Conservation (phyloP, 371 early-diverging fungal genomes). For the Mortierella polycephala region DNA sequence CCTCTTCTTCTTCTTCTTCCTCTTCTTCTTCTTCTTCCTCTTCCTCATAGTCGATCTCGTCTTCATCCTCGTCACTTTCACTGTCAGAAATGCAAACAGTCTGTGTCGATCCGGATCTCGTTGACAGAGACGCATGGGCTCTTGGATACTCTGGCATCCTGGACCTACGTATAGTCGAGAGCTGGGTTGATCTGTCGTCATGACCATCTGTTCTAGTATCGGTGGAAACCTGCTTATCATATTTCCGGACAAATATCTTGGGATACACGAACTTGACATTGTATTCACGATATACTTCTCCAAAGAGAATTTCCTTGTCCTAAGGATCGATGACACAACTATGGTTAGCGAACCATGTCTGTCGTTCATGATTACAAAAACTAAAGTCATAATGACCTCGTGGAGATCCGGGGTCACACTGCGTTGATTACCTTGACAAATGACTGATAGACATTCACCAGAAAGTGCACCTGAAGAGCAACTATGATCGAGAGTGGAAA, state of each 20-base stretch:
- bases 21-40: constrained; percentile 24
- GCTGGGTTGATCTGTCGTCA: neutral
- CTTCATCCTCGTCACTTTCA: constrained; percentile 12
- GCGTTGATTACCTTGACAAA: constrained; percentile 34
- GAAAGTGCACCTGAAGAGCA: constrained; percentile 34
- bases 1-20: constrained; percentile 13
- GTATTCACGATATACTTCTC: constrained; percentile 39
- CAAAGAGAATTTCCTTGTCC: constrained; percentile 50
- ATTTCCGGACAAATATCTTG: constrained; percentile 47
- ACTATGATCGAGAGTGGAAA: constrained; percentile 35
- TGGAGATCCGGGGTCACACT: neutral
- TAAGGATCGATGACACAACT: neutral
- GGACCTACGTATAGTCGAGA: constrained; percentile 8
- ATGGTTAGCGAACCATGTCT: neutral
- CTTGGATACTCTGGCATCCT: constrained; percentile 12
- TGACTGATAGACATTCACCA: constrained; percentile 37
- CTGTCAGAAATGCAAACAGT: neutral
- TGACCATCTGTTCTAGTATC: constrained; percentile 13
- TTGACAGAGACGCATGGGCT: constrained; percentile 13
- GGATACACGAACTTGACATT: constrained; percentile 50
- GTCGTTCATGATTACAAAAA: too few relatives aligned
- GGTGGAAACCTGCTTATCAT: constrained; percentile 43
- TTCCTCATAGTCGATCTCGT: constrained; percentile 19
- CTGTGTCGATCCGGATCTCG: neutral
- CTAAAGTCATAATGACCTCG: neutral